Percentiles rank a stretch among this genome's conserved stretches.
Conservation (phyloP, 2,329 filamentous ascomycete species). For the Podosphaera aphanis region DNA sequence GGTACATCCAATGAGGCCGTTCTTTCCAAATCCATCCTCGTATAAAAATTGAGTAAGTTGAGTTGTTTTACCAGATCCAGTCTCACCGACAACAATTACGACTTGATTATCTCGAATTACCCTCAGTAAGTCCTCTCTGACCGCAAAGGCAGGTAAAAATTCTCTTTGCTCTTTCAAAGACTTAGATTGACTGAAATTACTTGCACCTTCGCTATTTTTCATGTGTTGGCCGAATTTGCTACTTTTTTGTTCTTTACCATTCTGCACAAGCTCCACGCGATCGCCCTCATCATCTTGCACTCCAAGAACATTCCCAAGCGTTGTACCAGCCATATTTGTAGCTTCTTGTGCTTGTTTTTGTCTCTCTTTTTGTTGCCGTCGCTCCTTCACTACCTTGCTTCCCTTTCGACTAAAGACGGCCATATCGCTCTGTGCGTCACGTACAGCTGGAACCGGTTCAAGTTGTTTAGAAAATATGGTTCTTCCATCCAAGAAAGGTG, state of each 20-base stretch:
- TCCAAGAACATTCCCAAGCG: conserved; percentile 84
- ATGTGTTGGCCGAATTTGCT: conserved; percentile 79
- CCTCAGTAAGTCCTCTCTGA: conserved; percentile 72
- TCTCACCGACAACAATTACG: conserved; percentile 88
- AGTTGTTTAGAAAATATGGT: conserved; percentile 95
- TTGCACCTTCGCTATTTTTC: conserved; percentile 68
- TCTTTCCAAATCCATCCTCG: conserved; percentile 77
- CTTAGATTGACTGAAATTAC: conserved; percentile 83
- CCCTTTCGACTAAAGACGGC: conserved; percentile 92
- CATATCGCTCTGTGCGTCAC: conserved; percentile 94
- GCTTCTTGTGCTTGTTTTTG: conserved; percentile 89
- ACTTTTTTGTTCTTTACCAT: conserved; percentile 37
- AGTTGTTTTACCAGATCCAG: conserved; percentile 91
- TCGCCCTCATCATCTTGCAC: conserved; percentile 85
- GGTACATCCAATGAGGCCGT: conserved; percentile 85
- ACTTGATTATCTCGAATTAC: conserved; percentile 96
- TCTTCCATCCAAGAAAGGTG: conserved; percentile 82
- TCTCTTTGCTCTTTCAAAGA: conserved; percentile 76
- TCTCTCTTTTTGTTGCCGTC: conserved; percentile 73
- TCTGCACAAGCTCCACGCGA: conserved; percentile 56
- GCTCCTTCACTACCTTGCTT: conserved; percentile 77
- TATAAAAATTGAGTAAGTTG: conserved; percentile 90
- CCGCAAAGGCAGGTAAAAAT: conserved; percentile 84
- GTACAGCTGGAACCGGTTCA: conserved; percentile 79
- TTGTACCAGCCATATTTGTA: conserved; percentile 76